These are phyloP conservation scores for Aspergillus clavatus DNA, from an alignment of 2,329 filamentous ascomycete species.

Conservation along the genomic window DNA sequence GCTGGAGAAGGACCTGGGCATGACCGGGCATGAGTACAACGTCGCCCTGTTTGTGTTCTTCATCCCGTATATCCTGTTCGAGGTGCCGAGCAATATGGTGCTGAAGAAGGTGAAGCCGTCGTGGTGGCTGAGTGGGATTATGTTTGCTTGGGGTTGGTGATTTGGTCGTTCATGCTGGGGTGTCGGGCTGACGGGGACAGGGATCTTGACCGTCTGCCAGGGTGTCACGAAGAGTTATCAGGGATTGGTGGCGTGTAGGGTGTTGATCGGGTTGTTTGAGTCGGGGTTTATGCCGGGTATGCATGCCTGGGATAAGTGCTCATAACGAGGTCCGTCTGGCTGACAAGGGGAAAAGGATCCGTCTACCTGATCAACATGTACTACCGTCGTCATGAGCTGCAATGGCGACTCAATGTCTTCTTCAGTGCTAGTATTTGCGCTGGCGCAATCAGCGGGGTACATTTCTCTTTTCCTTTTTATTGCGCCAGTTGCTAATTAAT, in stretches of 20 bases:
- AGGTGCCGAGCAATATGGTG: conserved; percentile 46
- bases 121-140: conserved; percentile 40
- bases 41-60: conserved; percentile 44
- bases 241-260: conserved; percentile 34
- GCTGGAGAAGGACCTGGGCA: conserved; percentile 40
- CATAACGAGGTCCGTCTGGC: no score
- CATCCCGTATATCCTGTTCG: conserved; percentile 43
- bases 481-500: background rate
- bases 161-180: background rate
- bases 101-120: conserved; percentile 42
- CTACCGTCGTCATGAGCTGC: conserved; percentile 37
- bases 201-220: conserved; percentile 41
- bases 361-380: conserved; percentile 36
- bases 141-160: conserved; percentile 38
- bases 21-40: conserved; percentile 42
- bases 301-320: no score
- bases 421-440: conserved; percentile 36
- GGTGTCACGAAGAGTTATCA: conserved; percentile 39
- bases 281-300: conserved; percentile 37
- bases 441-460: conserved; percentile 38
- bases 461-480: background rate
- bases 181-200: conserved; percentile 16
- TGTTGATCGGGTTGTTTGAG: conserved; percentile 36
- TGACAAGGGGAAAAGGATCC: conserved; percentile 16
- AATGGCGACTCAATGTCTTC: conserved; percentile 36